Conservation (phyloP, 2,329 filamentous ascomycete species). For the Stylonectria norvegica region DNA sequence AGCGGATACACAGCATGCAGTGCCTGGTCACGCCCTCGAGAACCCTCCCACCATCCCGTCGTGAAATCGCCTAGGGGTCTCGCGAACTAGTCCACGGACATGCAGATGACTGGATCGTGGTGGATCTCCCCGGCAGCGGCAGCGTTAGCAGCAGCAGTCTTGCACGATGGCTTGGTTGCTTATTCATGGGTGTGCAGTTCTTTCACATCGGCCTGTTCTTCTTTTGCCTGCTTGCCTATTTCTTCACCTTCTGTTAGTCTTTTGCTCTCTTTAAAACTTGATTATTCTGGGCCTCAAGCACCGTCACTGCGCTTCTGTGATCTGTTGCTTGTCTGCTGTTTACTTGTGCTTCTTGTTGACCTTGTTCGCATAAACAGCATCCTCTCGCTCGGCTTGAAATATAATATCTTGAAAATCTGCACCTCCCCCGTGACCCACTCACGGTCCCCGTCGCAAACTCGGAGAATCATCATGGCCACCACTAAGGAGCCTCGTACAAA, state of each 20-base stretch:
- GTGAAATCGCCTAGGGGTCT: neutral
- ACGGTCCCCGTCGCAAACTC: slow-evolving; percentile 6
- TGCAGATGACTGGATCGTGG: slow-evolving; percentile 1
- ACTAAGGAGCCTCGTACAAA: slow-evolving; percentile 22
- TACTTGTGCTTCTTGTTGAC: neutral
- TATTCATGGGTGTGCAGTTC: too few relatives aligned
- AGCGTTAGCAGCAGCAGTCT: too few relatives aligned
- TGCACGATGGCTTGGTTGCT: too few relatives aligned
- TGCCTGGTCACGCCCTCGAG: neutral
- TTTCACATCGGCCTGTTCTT: too few relatives aligned
- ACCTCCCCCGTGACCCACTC: slow-evolving; percentile 1
- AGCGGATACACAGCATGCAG: neutral
- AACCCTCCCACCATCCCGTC: neutral
- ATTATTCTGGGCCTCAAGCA: too few relatives aligned
- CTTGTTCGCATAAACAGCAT: neutral
- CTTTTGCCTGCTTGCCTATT: too few relatives aligned
- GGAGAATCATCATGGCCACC: slow-evolving; percentile 17
- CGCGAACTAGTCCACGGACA: neutral
- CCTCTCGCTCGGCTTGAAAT: neutral
- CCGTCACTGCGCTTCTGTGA: too few relatives aligned
- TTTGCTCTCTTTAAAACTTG: too few relatives aligned
- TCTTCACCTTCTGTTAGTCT: too few relatives aligned
- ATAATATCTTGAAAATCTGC: neutral
- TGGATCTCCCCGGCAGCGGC: neutral
- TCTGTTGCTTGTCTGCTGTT: too few relatives aligned